phyloP scores from a whole-genome alignment of 352 stramenopile genomes.

The Phytophthora kernoviae region DNA sequence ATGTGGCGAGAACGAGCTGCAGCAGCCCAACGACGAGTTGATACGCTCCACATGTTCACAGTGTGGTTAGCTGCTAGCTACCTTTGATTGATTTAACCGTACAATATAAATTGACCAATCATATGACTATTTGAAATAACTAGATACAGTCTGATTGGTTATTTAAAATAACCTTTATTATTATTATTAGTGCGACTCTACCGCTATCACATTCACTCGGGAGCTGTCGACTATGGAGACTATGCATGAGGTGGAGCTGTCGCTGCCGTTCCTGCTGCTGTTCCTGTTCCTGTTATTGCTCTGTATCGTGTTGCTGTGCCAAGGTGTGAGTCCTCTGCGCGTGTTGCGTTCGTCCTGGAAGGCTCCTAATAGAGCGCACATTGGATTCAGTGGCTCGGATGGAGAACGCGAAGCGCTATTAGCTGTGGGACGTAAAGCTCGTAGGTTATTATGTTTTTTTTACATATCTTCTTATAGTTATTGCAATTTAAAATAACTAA shows the following conservation, averaged over 20 bases:
- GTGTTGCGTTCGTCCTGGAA: constrained; percentile 69
- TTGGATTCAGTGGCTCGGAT: constrained; percentile 42
- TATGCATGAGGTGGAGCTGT: constrained; percentile 42
- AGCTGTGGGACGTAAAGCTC: constrained; percentile 39
- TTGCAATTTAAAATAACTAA: constrained; percentile 3
- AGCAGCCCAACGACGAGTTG: constrained; percentile 16
- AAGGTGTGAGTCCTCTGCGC: constrained; percentile 65
- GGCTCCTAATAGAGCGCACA: constrained; percentile 28
- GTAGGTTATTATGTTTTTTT: constrained; percentile 20
- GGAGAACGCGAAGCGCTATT: constrained; percentile 61
- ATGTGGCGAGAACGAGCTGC: constrained; percentile 4
- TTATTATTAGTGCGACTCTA: constrained; percentile 7
- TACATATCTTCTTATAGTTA: neutral
- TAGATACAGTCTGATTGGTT: neutral
- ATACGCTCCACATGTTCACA: constrained; percentile 28
- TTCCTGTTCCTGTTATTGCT: constrained; percentile 50
- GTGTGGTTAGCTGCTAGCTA: too few species aligned
- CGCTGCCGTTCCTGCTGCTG: constrained; percentile 43
- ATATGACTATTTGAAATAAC: neutral
- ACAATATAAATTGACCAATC: neutral
- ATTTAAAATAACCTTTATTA: neutral
- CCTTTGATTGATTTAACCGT: constrained; percentile 1
- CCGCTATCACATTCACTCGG: constrained; percentile 1
- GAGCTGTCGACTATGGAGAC: constrained; percentile 18
- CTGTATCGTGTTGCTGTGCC: constrained; percentile 51